A percentile compares a stretch with the other conserved stretches of the same genome.
These are phyloP conservation scores for Blastobotrys petasosporus DNA, from an alignment of 1,139 yeast species.

Conservation along the genomic window DNA sequence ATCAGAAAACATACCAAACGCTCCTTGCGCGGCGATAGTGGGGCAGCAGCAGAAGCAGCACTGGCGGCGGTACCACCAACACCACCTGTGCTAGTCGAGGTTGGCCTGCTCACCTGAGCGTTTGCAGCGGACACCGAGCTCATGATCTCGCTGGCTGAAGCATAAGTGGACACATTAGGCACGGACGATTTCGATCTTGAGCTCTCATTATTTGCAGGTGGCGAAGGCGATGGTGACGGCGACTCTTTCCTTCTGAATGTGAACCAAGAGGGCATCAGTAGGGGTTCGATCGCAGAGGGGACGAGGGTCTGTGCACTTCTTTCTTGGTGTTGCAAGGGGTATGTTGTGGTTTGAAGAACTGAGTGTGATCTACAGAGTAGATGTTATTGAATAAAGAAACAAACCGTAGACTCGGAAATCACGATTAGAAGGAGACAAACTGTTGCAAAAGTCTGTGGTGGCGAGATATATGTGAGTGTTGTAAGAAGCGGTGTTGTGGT, in stretches of 20 bases:
- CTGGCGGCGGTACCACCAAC: not conserved
- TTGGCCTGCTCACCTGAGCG: slow-evolving; percentile 11
- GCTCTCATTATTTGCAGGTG: slow-evolving; percentile 5
- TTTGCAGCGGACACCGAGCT: slow-evolving; percentile 24
- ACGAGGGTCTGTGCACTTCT: too few species aligned
- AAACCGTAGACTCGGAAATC: too few species aligned
- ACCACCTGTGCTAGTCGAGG: not conserved
- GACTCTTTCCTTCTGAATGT: slow-evolving; percentile 6
- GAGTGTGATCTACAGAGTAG: too few species aligned
- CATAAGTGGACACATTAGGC: slow-evolving; percentile 22
- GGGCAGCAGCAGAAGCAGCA: not conserved
- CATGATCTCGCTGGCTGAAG: slow-evolving; percentile 24
- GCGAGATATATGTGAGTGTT: too few species aligned
- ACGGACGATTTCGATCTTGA: slow-evolving; percentile 4
- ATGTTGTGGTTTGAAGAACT: too few species aligned
- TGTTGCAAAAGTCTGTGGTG: too few species aligned
- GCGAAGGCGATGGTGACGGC: not conserved
- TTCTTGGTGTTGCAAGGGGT: too few species aligned
- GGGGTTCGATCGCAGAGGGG: too few species aligned
- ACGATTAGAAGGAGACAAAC: too few species aligned
- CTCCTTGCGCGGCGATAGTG: slow-evolving; percentile 1
- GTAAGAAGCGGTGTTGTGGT: too few species aligned
- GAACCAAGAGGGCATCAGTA: slow-evolving; percentile 10
- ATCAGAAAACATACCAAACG: not conserved
- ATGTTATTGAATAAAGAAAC: too few species aligned